Base-by-base conservation (phyloP, 768 basidiomycete genomes). In the Mrakia gelida region DNA sequence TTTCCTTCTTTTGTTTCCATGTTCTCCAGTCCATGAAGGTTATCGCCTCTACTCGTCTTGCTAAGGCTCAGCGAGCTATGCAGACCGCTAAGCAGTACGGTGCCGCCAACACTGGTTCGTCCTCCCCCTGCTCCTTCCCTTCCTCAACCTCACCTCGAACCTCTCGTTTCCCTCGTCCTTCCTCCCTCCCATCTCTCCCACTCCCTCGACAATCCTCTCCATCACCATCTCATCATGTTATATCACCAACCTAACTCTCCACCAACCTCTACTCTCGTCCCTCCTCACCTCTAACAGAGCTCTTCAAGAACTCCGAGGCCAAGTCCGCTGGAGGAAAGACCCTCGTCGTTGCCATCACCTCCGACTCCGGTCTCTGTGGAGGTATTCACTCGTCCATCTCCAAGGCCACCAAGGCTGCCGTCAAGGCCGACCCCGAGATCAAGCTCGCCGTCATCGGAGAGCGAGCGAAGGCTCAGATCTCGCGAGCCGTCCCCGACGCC, bases 291-390 rank as follows among this genome's bases (percentile, higher is more conserved):
- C 49, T 1, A 28, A 41, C 85, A 94, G 94, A 97, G 89, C 89
- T 98, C 82, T 97, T 95, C 87, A 87, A 90, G 77, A 89, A 96
- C 85, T 86, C 91, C 65, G 81, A 82, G 77, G 80, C 81, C 18
- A 63, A 59, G 38, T 80, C 84, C 77, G 88, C 90, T 83, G 90
- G 89, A 84, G 82, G 82, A 77, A 86, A 86, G 83, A 92, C 92
- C 84, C 93, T 98, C 81, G 95, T 96, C 87, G 84, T 98, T 81
- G 93, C 95, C 84, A 86, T 97, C 83, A 97, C 96, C 67, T 98
- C 96, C 75, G 96, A 98, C 90, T 95, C 95, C 87, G 96, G 97
- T 86, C 93, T 99, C 77, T 99, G 96, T 84, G 96, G 97, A 86
- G 96, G 97, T 88, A 96, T 99, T 83, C 96, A 98, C 88, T 98